Evolutionary conservation across 495 filamentous ascomycete genomes (phyloP), one percentile per base, ranked within the genome.

Genomic region (Hypoxylon trugodes): DNA sequence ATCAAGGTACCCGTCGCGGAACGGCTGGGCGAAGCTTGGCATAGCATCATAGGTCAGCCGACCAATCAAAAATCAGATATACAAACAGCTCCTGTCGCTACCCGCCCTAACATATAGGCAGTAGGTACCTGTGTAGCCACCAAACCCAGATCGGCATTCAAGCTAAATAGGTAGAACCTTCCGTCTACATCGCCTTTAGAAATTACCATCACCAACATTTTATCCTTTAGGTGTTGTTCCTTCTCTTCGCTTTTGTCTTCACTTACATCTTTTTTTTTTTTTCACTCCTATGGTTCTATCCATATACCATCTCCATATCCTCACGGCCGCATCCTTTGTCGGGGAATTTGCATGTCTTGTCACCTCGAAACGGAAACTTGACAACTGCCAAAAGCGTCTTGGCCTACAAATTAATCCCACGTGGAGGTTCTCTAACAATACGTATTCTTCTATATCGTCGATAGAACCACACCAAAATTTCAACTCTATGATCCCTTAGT

Each of bases 1-100:
- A 66, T 66, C 62, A 66, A 66, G 62, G 62, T 66, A 33, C 50
- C 43, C 62, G 35, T 65, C 36, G 26, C 21, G 26, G 48, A 42
- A 41, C 22, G n/a, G 6, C 32, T 66, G 55, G 49, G 48, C 49
- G 50, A 59, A 65, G 61, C 61, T 65, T 65, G 61, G 61, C 54
- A 65, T 55, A 48, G 2, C 61, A 55, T 55, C 55, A 55, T 59
- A 50, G 30, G 45, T 6, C 30, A 46, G 7, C 4, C 2, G 4
- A 0, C 62, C 62, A 66, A 66, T 66, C 56, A 66, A 24, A 50
- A 4, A 22, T 13, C 22, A 7, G 5, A 2, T 30, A 45, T 28
- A 47, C 32, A 52, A 46, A 36, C 42, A 41, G 43, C 49, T 33
- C 28, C 50, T 33, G 41, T 24, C 36, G 53, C 50, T 60, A 46